Base-by-base conservation (phyloP, 768 basidiomycete genomes). In the Leccinellum luteum region DNA sequence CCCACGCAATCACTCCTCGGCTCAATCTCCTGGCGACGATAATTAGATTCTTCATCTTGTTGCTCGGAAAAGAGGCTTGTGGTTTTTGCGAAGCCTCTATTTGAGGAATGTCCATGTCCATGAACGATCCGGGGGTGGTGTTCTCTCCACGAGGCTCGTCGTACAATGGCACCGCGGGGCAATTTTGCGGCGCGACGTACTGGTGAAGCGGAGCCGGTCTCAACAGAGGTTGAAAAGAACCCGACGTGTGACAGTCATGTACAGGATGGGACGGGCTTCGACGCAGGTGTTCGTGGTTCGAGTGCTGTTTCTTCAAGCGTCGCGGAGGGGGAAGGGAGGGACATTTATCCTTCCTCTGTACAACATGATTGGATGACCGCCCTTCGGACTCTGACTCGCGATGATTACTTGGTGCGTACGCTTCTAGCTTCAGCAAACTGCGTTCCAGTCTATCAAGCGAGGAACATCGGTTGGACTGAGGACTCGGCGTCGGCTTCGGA, bases 361-460 rank as follows among this genome's bases (percentile, higher is more conserved):
- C 15, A 34, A 48, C 48, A 44, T 43, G 52, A 50, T 54, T 21
- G 10, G 35, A 56, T n/a, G 57, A 15, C 32, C 35, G 55, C 15
- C 44, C 59, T 14, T 62, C 65, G 15, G 60, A 64, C 19, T 45
- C 64, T 34, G 63, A 68, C 55, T 67, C 62, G 57, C 60, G 61
- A 30, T 66, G 64, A 30, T 64, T 65, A 12, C n/a, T 2, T 23
- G 74, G 72, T 2, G 63, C 68, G 35, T 73, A 65, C 27, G 66
- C 59, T 54, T 72, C 69, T 38, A 75, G 64, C 48, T 71, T 75
- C 21, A 63, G 55, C 45, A 76, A 53, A 61, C 75, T 76, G 32
- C 45, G 52, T 49, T 76, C 71, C 23, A 75, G 61, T 56, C 71
- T 71, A 32, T 71, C 66, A 21, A 75, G 58, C 10, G 73, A 70